A percentile compares a stretch with the other conserved stretches of the same genome.
Evolutionary conservation across 768 basidiomycete species (phyloP).

Genomic region (Suillus plorans): DNA sequence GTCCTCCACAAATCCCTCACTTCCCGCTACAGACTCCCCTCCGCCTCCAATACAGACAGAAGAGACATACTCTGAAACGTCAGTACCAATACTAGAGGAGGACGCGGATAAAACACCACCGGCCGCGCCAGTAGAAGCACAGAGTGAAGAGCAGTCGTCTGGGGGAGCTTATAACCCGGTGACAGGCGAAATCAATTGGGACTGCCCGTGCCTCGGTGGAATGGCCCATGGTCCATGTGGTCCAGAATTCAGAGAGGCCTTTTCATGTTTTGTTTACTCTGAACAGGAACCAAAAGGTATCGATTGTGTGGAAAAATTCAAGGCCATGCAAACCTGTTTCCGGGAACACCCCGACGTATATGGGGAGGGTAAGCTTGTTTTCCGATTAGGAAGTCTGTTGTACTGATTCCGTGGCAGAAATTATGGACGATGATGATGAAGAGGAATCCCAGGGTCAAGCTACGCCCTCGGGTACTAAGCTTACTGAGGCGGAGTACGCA

Average conservation of each 20-base stretch:
- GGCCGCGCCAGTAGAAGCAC: conserved; percentile 10
- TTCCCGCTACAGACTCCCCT: conserved; percentile 19
- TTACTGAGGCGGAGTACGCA: conserved; percentile 8
- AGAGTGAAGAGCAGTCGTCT: conserved; percentile 26
- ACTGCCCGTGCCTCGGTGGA: conserved; percentile 97
- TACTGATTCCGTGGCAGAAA: conserved; percentile 43
- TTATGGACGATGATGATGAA: conserved; percentile 65
- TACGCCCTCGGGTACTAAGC: conserved; percentile 7
- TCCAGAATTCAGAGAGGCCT: conserved; percentile 88
- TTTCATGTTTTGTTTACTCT: conserved; percentile 94
- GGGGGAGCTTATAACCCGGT: conserved; percentile 86
- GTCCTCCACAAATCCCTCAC: conserved; percentile 6
- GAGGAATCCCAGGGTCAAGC: conserved; percentile 18
- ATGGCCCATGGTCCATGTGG: conserved; percentile 99
- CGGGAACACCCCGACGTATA: conserved; percentile 95
- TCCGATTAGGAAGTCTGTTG: conserved; percentile 3
- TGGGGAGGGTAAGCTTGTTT: conserved; percentile 69
- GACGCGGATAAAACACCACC: conserved; percentile 12
- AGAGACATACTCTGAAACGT: conserved; percentile 18
- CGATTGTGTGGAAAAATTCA: conserved; percentile 97
- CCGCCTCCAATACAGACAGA: conserved; percentile 19
- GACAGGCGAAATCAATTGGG: conserved; percentile 99
- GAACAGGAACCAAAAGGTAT: conserved; percentile 97
- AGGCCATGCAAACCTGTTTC: conserved; percentile 98
- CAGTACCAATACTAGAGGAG: conserved; percentile 2